phyloP scores from a whole-genome alignment of 768 basidiomycete genomes.

The Suillus tomentosus region DNA sequence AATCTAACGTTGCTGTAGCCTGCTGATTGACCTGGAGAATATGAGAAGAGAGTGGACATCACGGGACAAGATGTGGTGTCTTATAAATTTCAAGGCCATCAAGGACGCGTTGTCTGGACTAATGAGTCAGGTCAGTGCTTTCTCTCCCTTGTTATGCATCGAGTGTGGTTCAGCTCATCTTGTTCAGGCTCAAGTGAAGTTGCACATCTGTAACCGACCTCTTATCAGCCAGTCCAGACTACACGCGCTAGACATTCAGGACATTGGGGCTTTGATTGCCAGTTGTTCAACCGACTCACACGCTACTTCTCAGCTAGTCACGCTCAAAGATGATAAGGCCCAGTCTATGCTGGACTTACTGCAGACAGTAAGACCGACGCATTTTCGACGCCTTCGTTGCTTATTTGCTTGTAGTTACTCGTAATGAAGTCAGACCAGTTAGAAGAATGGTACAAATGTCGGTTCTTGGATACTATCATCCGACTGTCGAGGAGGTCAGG shows the following conservation, averaged over 20 bases:
- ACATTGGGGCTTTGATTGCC: constrained; percentile 25
- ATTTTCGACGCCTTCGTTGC: not conserved
- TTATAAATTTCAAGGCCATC: constrained; percentile 24
- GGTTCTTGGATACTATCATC: constrained; percentile 32
- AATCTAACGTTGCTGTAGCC: constrained; percentile 15
- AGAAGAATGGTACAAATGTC: constrained; percentile 29
- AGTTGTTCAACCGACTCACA: constrained; percentile 22
- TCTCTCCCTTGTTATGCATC: constrained; percentile 4
- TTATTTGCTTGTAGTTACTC: constrained; percentile 22
- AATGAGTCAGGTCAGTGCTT: constrained; percentile 13
- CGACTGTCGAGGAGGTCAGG: constrained; percentile 32
- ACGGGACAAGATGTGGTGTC: constrained; percentile 26
- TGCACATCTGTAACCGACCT: constrained; percentile 25
- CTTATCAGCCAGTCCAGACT: constrained; percentile 17
- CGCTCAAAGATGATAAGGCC: constrained; percentile 24
- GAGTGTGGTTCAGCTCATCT: constrained; percentile 4
- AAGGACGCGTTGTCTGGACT: constrained; percentile 18
- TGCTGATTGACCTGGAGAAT: constrained; percentile 19
- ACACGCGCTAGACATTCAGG: constrained; percentile 25
- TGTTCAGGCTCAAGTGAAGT: constrained; percentile 19
- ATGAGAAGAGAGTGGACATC: constrained; percentile 23
- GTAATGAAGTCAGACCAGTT: constrained; percentile 24
- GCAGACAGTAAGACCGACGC: constrained; percentile 20
- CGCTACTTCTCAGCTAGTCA: constrained; percentile 18
- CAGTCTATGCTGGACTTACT: constrained; percentile 30